Evolutionary conservation across 805 yeast genomes (phyloP).

Genomic region (Priceomyces melissophilus): DNA sequence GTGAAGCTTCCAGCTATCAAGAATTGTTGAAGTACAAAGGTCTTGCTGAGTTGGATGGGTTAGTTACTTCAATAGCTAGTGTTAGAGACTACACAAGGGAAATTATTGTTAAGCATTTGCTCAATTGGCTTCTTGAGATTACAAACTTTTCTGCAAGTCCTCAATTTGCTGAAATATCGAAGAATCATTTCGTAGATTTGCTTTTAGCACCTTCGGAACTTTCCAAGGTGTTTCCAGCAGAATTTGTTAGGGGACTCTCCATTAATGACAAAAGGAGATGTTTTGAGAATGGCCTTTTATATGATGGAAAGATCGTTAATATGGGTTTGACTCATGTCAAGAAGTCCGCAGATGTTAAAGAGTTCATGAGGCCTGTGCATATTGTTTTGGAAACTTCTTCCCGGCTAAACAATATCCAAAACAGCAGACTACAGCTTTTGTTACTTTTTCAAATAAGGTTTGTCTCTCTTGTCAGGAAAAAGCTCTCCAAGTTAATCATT

Average conservation of each 20-base stretch:
- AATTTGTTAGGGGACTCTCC: slow-evolving; percentile 17
- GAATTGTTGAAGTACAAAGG: slow-evolving; percentile 31
- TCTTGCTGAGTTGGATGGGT: slow-evolving; percentile 44
- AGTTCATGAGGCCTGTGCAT: slow-evolving; percentile 13
- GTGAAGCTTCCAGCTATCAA: slow-evolving; percentile 20
- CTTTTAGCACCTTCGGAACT: slow-evolving; percentile 37
- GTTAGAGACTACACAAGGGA: slow-evolving; percentile 51
- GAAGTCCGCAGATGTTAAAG: slow-evolving; percentile 9
- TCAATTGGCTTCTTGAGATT: slow-evolving; percentile 53
- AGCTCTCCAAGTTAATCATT: slow-evolving; percentile 46
- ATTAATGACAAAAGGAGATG: slow-evolving; percentile 16
- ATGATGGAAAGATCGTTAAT: slow-evolving; percentile 24
- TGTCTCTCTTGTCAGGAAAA: slow-evolving; percentile 48
- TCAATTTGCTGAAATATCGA: slow-evolving; percentile 19
- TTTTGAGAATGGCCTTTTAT: slow-evolving; percentile 31
- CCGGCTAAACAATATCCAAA: slow-evolving; percentile 17
- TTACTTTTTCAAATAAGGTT: slow-evolving; percentile 59
- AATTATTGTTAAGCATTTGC: slow-evolving; percentile 39
- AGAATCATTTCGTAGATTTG: slow-evolving; percentile 34
- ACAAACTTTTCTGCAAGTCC: slow-evolving; percentile 18
- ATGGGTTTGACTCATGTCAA: slow-evolving; percentile 16
- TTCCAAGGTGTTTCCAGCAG: slow-evolving; percentile 24
- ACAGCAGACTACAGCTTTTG: slow-evolving; percentile 56
- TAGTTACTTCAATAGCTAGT: slow-evolving; percentile 54
- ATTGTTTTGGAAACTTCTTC: slow-evolving; percentile 11